Evolutionary conservation across 768 basidiomycete species (phyloP), one percentile per base, ranked within the genome.

Genomic region (Stropharia rugosoannulata): DNA sequence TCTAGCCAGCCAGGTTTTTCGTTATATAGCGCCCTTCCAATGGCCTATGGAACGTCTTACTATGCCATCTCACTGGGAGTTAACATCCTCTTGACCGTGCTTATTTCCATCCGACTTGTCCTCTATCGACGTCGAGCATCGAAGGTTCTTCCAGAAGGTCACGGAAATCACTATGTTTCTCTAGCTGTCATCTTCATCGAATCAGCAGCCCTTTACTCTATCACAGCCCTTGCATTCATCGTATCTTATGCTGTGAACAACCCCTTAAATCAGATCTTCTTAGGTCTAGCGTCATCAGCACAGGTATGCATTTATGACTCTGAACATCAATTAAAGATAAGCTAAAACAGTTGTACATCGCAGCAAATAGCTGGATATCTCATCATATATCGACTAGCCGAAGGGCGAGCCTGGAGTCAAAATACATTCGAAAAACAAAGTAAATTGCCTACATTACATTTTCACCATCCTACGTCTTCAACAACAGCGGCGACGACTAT

Each of bases 311-410:
- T 15, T 22, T 9, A 35, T 27, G 27, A n/a, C 13, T 39, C n/a
- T 12, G 15, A 12, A 22, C 32, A n/a, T 39, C 22, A 25, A 2
- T 40, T 16, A n/a, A 16, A n/a, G 5, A 43, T 36, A 37, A 10
- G 4, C 38, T 49, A 9, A 47, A 44, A 10, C 25, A 53, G 4
- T 27, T 10, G 51, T 38, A 18, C 10, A 44, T 19, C 8, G 56
- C 57, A 80, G 79, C 70, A 77, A 66, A 72, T 79, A 29, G 77
- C 79, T 10, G 73, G 74, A 0, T 75, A 78, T 57, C 68, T 80
- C 19, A 80, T 81, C 52, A 78, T 78, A 37, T 75, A 75, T 41
- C 75, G 79, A n/a, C 66, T 80, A 10, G 73, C 77, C 1, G 68
- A 76, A 56, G 80, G 80, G 12, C 70, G 73, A 22, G 79, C 76